Evolutionary conservation across 2,329 filamentous ascomycete genomes (phyloP), one percentile per base, ranked within the genome.

Genomic region (Aciculosporium take): DNA sequence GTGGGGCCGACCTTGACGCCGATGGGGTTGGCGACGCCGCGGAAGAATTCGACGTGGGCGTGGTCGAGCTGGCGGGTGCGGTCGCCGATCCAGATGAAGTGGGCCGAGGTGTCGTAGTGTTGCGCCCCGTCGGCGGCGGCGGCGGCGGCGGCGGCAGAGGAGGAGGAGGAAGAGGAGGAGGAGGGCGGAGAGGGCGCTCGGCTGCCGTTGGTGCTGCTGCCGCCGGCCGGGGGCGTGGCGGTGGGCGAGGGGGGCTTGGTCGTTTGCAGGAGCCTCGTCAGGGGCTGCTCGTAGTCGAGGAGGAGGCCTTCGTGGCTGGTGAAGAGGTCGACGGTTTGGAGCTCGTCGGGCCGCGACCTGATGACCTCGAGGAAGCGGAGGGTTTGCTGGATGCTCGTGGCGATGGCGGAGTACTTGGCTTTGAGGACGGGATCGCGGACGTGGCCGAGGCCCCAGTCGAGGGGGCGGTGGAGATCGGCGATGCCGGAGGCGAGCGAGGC

Each of bases 51-150:
- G 47, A 98, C 83, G 61, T 98, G 91, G 0, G 83, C 89, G 52
- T 89, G 85, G 56, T 91, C 83, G 35, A 95, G 76, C 63, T 96
- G 89, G 36, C 91, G 78, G 2, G 91, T 98, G 49, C 91, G 84
- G 62, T 98, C 91, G 41, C 91, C 91, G 53, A 98, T 93, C 91
- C 91, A 98, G 59, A 98, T 74, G 67, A 98, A 96, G 59, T 98
- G 91, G 0, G 86, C 85, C 4, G 86, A 94, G 0, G 89, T 96
- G 63, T 94, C 83, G 66, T 93, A 96, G 72, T 84, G n/a, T n/a
- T n/a, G 93, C 54, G 80, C 78, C 54, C 74, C 75, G n/a, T 37
- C 30, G 4, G 37, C 12, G 5, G 30, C 37, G 23, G 38, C 2
- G n/a, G 27, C n/a, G 10, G 40, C n/a, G n/a, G n/a, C n/a, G n/a